Evolutionary conservation across 805 yeast species (phyloP), one percentile per base, ranked within the genome.

Genomic region (Pichia cabralensis): DNA sequence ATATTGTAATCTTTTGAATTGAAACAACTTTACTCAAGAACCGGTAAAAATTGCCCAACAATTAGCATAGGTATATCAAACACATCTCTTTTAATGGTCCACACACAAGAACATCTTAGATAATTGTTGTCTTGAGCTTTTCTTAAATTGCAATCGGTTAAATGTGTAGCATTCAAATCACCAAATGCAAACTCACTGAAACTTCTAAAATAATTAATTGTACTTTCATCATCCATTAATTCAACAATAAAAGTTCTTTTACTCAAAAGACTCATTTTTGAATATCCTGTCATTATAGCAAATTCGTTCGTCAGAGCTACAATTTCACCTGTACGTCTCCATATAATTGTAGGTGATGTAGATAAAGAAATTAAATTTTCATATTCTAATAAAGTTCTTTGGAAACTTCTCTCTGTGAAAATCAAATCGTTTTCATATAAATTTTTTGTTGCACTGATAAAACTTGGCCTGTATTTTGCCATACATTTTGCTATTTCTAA

Each of bases 291-390:
- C 42, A 83, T 59, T 3, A 76, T 71, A 21, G 80, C 71, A 48
- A 83, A 72, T 47, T 82, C 92, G 42, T 77, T 75, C 5, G 86
- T 79, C 8, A 80, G 72, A 8, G 82, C 82, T 9, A 81, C 86
- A 27, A 84, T 76, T 51, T 83, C 94, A 8, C 94, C 94, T 0
- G 94, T 80, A 26, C 94, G 61, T 47, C 94, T 64, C 94, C 94
- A 83, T 43, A 82, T 77, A 13, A 81, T 75, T 3, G 89, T 78
- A 1, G 94, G 94, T 2, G 83, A 73, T 9, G 86, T 79, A 14
- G 80, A 75, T 38, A 76, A 63, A 60, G 59, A 64, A 52, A 60
- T 74, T 64, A 38, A 66, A 45, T 44, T 64, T 47, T 74, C 78
- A 39, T 69, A 69, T 37, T 82, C 88, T 47, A 67, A 42, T 16